Percentiles rank a stretch among this genome's conserved stretches.
These are phyloP conservation scores for Ganoderma meredithae DNA, from an alignment of 1,284 basidiomycete species.

Conservation along the genomic window DNA sequence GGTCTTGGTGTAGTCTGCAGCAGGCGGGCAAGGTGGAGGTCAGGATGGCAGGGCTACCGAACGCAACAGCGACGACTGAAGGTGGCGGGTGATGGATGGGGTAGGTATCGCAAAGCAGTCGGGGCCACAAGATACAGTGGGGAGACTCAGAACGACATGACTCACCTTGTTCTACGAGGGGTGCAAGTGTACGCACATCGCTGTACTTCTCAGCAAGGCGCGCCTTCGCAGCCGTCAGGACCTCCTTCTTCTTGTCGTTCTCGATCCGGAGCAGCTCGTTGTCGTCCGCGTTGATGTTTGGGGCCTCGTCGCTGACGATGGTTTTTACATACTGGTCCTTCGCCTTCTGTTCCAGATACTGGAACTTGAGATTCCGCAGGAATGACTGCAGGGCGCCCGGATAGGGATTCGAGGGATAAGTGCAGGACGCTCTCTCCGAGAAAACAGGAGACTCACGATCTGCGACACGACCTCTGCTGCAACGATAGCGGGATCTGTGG, in stretches of 20 bases:
- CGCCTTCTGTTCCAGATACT: conserved; percentile 87
- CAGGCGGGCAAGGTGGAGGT: not conserved
- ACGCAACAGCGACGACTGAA: not conserved
- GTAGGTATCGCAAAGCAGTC: not conserved
- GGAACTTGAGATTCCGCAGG: conserved; percentile 85
- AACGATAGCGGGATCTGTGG: conserved; percentile 38
- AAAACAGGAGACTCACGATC: conserved; percentile 25
- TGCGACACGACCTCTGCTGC: conserved; percentile 37
- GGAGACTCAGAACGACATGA: not conserved
- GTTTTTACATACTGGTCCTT: conserved; percentile 86
- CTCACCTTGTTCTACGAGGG: conserved; percentile 72
- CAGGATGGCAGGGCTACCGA: not conserved
- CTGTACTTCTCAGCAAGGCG: conserved; percentile 65
- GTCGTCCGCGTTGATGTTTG: conserved; percentile 75
- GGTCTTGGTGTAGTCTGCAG: conserved; percentile 64
- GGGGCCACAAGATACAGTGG: not conserved
- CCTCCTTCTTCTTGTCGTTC: conserved; percentile 77
- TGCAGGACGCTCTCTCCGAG: not conserved
- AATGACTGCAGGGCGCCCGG: conserved; percentile 58
- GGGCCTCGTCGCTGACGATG: conserved; percentile 84
- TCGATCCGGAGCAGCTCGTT: conserved; percentile 67
- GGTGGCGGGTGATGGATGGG: not conserved
- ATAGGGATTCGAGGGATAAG: not conserved
- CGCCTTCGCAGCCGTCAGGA: conserved; percentile 69
- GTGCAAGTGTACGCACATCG: conserved; percentile 67